Base-by-base conservation (phyloP, 768 basidiomycete species). In the Mycena polygramma region DNA sequence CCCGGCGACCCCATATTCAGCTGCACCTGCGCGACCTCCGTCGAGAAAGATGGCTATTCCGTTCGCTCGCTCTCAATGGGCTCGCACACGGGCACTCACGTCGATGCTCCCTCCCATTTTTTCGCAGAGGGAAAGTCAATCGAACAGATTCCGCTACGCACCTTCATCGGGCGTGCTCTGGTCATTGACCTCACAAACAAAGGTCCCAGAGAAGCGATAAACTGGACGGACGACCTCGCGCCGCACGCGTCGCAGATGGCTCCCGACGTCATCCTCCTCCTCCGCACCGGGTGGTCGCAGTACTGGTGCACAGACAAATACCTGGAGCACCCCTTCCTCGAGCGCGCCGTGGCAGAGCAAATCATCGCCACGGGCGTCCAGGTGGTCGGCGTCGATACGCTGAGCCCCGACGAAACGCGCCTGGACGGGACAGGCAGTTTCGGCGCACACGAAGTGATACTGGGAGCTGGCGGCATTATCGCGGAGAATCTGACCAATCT, bases 31-130 rank as follows among this genome's bases (percentile, higher is more conserved):
- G 77, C 77, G 57, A 74, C 84, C 37, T 83, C 84, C 14, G 77
- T 90, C 63, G 65, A 76, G 6, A 76, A 81, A 64, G 83, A 90
- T 63, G 87, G 87, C 45, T 87, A 84, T 75, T 84, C 81, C 57
- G 86, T 91, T 15, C 85, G 85, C 69, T 75, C 82, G 0, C 79
- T 94, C 57, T 81, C 86, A 35, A 74, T 93, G 24, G 87, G 90
- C 6, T 89, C 92, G 1, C 93, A 94, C 75, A 90, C 90, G 1
- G 93, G 93, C 54, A 94, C 93, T 3, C 93, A 94, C 80, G 84
- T 94, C 78, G 93, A 94, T 74, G 91, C 92, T 1, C 93, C 93
- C 0, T 89, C 86, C 58, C 93, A 94, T 75, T 94, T 93, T 81
- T 79, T 91, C 78, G 79, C 80, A 6, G 81, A 85, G 36, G 92